Base-by-base conservation (phyloP, 2,329 filamentous ascomycete species). In the Exophiala alcalophila region DNA sequence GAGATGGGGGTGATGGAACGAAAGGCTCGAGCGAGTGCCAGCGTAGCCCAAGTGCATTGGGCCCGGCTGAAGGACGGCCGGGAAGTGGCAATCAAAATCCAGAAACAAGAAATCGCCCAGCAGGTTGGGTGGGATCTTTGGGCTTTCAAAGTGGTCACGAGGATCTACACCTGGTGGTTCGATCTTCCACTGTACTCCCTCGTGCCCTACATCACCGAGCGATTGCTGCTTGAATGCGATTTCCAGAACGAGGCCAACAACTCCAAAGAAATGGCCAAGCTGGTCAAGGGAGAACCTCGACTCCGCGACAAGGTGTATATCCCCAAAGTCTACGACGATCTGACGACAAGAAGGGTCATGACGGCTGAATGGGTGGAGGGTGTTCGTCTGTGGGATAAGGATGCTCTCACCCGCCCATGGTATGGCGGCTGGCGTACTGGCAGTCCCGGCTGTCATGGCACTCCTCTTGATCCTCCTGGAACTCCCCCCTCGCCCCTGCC, bases 341-440 rank as follows among this genome's bases (percentile, higher is more conserved):
- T 96, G 19, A 89, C 81, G 38, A 89, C 85, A 11, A 84, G 75
- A 60, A 78, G 92, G 25, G 81, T 98, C 34, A 83, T 98, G 71
- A 94, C 90, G 1, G 89, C 91, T 0, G 92, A 98, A 63, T 98
- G 92, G 92, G 94, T 98, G 46, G 92, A 98, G 65, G 92, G 92
- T 5, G 81, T 94, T 2, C 78, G 90, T 1, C 72, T 98, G 2
- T 95, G 90, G 88, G 91, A 97, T 58, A 94, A 94, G 63, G 81
- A 86, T 44, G 76, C 83, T 39, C 83, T 96, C 60, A 84, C 80
- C 0, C 75, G 76, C 2, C 73, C 77, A 4, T 97, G 92, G 91
- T 68, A 81, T 25, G 90, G 89, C 15, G 85, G 86, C 5, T 78
- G 81, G 69, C 78, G 83, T 11, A 73, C 78, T 48, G 87, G 86